Base-by-base conservation (phyloP, 768 basidiomycete species). In the Suillus sp. region DNA sequence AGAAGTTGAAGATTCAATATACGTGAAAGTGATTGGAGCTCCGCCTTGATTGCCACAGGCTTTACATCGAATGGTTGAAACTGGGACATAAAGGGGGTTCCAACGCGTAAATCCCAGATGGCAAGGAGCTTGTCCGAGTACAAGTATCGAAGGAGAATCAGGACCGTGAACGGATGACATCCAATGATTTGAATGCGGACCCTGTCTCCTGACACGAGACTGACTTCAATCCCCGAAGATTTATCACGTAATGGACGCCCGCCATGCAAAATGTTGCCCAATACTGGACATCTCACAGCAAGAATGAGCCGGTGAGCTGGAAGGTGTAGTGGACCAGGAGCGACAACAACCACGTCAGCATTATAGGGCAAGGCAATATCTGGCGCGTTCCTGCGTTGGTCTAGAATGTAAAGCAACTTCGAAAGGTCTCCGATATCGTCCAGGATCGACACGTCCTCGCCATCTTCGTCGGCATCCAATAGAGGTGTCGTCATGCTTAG, bases 81-180 rank as follows among this genome's bases (percentile, higher is more conserved):
- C 25, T 80, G 75, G 5, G 68, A 70, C 32, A 80, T 78, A 2
- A 90, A 74, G 1, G 77, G 72, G 0, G 76, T 66, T 5, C 77
- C 80, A 13, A 92, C 80, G 20, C 94, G 85, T 14, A 81, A 80
- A 72, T 99, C 95, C 93, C 95, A 96, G 16, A 95, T 74, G 0
- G 93, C 87, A 13, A 93, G 78, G 1, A 96, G 74, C 45, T 88
- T 84, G 72, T 99, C 96, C 1, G 91, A 84, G 75, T 98, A 98
- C n/a, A 98, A 75, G 70, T 95, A 98, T 27, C 87, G 83, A 22
- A 97, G 73, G 22, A 98, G 78, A 25, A 96, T 81, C 18, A 97
- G 83, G 18, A 90, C 74, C 0, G 93, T 78, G 8, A 96, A 76
- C 0, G 89, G 81, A 51, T 87, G 84, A 64, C 85, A 86, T 2